Evolutionary conservation across 129 eudicot genomes (phyloP), one percentile per base, ranked within the genome.

Genomic region (Tagetes patula): DNA sequence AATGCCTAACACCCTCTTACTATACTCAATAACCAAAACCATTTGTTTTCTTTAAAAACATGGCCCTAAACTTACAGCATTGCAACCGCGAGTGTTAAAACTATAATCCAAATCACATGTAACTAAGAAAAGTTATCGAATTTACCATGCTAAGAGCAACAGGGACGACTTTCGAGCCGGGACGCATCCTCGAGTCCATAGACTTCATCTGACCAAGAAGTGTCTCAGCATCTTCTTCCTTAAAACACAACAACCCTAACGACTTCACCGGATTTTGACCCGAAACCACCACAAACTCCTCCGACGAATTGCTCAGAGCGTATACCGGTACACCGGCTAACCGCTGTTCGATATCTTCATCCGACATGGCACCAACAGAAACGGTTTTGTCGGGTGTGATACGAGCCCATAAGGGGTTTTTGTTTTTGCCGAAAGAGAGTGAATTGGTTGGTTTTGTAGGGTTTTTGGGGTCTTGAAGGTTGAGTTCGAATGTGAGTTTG

Each of bases 111-210:
- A 40, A 66, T 8, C 32, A 1, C 11, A 65, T 20, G 0, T 40
- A 31, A 7, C 11, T 1, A 20, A 50, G 0, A 65, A 12, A 20
- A 52, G 33, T 53, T 75, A 5, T 34, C 1, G 14, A 34, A 54
- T n/a, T 50, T 59, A 89, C 98, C 95, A 89, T 93, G 71, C 86
- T 82, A 4, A 94, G 87, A 66, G 96, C 87, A 5, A 90, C 92
- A n/a, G 96, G 74, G 41, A 93, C 96, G 39, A 93, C 92, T 77
- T 77, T 87, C 1, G 96, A 84, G 30, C 86, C 96, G 0, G 82
- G 76, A 8, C 89, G 81, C 92, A 83, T 84, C 4, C 70, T 68
- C 6, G 92, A 86, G 68, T 90, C 91, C 78, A 93, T 81, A 3
- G 80, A 52, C 61, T 85, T 81, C 96, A 93, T 87, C 69, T 90